A percentile compares a stretch with the other conserved stretches of the same genome.
Evolutionary conservation across 306 rosid species (phyloP).

Genomic region (Prunus persica): DNA sequence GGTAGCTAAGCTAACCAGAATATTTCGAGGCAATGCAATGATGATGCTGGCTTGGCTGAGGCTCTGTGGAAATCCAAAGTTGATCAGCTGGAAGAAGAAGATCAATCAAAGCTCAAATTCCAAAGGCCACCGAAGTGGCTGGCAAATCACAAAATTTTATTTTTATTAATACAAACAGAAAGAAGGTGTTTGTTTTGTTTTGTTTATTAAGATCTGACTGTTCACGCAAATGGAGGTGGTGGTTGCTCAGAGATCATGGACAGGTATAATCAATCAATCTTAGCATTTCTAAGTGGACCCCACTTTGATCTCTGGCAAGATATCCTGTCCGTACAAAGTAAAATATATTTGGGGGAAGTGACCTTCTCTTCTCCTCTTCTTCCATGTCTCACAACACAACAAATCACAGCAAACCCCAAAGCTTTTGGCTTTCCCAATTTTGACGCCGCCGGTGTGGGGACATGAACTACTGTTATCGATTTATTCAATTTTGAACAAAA

Average conservation of each 20-base stretch:
- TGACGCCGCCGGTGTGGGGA: constrained; percentile 1
- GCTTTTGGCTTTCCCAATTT: neutral
- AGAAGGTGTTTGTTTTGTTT: neutral
- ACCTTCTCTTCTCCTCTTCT: neutral
- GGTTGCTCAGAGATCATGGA: neutral
- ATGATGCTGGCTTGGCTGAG: too few species aligned
- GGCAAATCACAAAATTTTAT: neutral
- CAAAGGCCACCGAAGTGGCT: constrained; percentile 6
- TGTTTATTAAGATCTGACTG: constrained; percentile 2
- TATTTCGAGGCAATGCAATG: too few species aligned
- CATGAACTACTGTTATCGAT: too few species aligned
- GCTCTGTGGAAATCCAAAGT: neutral
- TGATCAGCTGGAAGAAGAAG: neutral
- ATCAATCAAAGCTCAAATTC: constrained; percentile 9
- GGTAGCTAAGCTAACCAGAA: too few species aligned
- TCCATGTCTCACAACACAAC: too few species aligned
- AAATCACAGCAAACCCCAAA: neutral
- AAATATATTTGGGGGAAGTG: neutral
- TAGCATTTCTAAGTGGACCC: neutral
- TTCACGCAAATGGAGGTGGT: constrained; percentile 17
- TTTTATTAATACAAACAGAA: too few species aligned
- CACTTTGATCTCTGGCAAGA: neutral
- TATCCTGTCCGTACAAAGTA: neutral
- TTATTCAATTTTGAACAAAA: neutral
- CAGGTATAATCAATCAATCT: neutral